Percentiles rank a stretch among this genome's conserved stretches.
phyloP scores from a whole-genome alignment of 1,139 yeast species.

The Pichia sp. region DNA sequence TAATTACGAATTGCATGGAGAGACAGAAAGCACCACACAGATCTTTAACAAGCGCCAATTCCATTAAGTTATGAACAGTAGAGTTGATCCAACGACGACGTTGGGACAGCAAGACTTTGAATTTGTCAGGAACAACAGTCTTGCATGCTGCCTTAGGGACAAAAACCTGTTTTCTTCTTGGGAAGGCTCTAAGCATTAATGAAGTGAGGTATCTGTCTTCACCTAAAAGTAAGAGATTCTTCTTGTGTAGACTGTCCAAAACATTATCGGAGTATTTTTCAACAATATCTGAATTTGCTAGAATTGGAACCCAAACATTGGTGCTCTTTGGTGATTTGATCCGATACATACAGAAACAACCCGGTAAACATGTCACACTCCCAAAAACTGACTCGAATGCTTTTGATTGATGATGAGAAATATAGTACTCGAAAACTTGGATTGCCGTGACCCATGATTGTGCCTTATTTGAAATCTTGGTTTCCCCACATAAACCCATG shows the following conservation, averaged over 20 bases:
- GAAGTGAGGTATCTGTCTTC: conserved; percentile 90
- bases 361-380: conserved; percentile 95
- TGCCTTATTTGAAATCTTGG: conserved; percentile 84
- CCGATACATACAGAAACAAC: conserved; percentile 94
- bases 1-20: conserved; percentile 93
- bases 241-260: conserved; percentile 80
- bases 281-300: conserved; percentile 94
- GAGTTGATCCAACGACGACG: conserved; percentile 99
- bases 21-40: conserved; percentile 96
- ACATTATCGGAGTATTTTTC: conserved; percentile 91
- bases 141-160: conserved; percentile 95
- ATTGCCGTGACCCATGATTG: conserved; percentile 91
- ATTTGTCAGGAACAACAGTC: conserved; percentile 83
- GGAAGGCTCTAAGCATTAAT: conserved; percentile 87
- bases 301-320: conserved; percentile 95
- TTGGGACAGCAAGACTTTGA: conserved; percentile 80
- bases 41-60: conserved; percentile 80
- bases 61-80: conserved; percentile 92
- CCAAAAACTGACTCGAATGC: conserved; percentile 97
- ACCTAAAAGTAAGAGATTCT: conserved; percentile 83
- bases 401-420: conserved; percentile 94
- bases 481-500: conserved; percentile 98
- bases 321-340: conserved; percentile 89
- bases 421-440: conserved; percentile 93
- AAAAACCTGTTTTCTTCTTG: conserved; percentile 87